Base-by-base conservation (phyloP, 345 rosid species). In the Citrus reticulata region DNA sequence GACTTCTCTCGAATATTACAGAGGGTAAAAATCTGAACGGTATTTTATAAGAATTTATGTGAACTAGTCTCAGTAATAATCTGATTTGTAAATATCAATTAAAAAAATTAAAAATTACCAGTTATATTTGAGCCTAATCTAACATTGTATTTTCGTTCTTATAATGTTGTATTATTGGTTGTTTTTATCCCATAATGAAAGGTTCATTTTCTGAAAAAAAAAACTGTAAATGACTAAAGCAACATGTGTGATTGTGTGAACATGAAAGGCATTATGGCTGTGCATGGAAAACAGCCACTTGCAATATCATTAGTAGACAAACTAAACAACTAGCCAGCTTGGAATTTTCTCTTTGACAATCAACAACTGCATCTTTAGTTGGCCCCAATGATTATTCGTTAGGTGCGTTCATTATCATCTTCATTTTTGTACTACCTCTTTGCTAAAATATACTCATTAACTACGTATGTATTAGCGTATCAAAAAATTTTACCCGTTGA, bases 281-380 rank as follows among this genome's bases (percentile, higher is more conserved):
- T 74, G 30, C 70, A 62, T 25, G 77, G 68, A 59, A 59, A 73
- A 67, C 77, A 73, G 27, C 55, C 0, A 4, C 65, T 9, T 11
- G 39, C 5, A 17, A 46, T 9, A 37, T 74, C 30, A 74, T 74
- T 8, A 27, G 46, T 5, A 10, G 69, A 74, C 69, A 62, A 61
- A 42, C 62, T 62, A 16, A 74, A 62, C 60, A 19, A 63, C 77
- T 27, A 8, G 25, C 29, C 30, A 42, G 40, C 16, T 63, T 75
- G 25, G 60, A 8, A 63, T 63, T 75, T 75, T 75, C 78, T 46
- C 30, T 42, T 63, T 30, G 57, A 10, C 58, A 62, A 62, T 75
- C 61, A 63, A 46, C 59, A 29, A 1, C 30, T 40, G 13, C 25
- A 42, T 62, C 42, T 42, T 46, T 42, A 32, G 42, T 19, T 61